Evolutionary conservation across 2,329 filamentous ascomycete species (phyloP).

Genomic region (Paraconiothyrium brasiliense): DNA sequence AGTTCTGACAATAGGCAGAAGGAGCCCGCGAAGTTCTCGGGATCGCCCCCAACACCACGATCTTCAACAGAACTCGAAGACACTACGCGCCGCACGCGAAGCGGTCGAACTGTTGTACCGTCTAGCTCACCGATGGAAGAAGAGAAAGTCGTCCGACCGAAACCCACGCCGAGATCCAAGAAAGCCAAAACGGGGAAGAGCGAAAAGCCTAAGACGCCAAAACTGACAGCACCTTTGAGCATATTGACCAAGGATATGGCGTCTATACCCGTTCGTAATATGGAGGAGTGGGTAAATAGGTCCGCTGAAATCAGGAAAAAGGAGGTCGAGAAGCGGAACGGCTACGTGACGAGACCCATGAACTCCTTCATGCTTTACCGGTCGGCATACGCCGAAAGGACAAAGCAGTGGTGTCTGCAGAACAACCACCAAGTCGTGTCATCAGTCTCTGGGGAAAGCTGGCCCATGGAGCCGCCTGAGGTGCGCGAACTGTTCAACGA

Average conservation of each 20-base stretch:
- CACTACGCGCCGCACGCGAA: constrained; percentile 51
- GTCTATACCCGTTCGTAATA: constrained; percentile 75
- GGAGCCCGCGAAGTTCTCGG: constrained; percentile 38
- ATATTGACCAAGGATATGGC: constrained; percentile 71
- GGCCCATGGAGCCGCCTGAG: constrained; percentile 80
- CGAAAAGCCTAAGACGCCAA: constrained; percentile 60
- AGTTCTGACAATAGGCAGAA: constrained; percentile 36
- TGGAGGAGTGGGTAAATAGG: constrained; percentile 80
- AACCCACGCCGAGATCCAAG: constrained; percentile 49
- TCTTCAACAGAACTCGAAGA: constrained; percentile 54
- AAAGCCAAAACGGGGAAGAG: constrained; percentile 56
- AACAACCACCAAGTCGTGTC: constrained; percentile 97
- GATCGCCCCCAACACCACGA: constrained; percentile 55
- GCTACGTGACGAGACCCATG: constrained; percentile 90
- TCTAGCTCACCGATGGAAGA: constrained; percentile 37
- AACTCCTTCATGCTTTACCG: constrained; percentile 99
- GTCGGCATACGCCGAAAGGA: constrained; percentile 87
- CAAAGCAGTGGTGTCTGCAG: constrained; percentile 80
- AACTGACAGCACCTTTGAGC: constrained; percentile 74
- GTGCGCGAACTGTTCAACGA: constrained; percentile 79
- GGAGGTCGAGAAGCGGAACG: constrained; percentile 76
- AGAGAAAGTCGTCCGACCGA: constrained; percentile 34
- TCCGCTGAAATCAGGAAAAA: constrained; percentile 69
- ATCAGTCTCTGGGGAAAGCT: constrained; percentile 84
- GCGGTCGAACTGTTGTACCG: constrained; percentile 34